A percentile compares a stretch with the other conserved stretches of the same genome.
Evolutionary conservation across 495 filamentous ascomycete species (phyloP).

Genomic region (Penicillium waksmanii): DNA sequence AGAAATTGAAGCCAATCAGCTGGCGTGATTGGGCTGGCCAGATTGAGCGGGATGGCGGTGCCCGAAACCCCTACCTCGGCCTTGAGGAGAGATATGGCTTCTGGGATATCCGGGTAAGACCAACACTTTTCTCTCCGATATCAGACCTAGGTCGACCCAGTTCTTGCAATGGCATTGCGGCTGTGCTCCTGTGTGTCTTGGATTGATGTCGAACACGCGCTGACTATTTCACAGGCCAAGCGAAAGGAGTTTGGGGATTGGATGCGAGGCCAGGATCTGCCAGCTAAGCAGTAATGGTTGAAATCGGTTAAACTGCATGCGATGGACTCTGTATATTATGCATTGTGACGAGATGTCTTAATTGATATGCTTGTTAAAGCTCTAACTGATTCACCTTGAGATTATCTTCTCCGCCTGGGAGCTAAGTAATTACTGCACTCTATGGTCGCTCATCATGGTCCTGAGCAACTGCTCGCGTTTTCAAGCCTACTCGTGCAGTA

Average conservation of each 20-base stretch:
- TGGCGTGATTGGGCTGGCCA: constrained; percentile 85
- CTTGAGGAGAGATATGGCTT: constrained; percentile 69
- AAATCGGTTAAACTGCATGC: constrained; percentile 3
- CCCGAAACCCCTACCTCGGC: constrained; percentile 51
- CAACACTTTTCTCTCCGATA: constrained; percentile 21
- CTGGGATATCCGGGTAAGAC: constrained; percentile 67
- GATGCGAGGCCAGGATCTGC: constrained; percentile 53
- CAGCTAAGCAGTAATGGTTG: constrained; percentile 29
- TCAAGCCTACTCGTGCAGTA: too few species aligned
- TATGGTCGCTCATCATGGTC: too few species aligned
- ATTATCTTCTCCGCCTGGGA: too few species aligned
- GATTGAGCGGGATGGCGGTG: constrained; percentile 69
- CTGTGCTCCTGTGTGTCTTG: not conserved
- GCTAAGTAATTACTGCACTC: too few species aligned
- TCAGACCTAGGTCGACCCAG: not conserved
- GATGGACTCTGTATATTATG: constrained; percentile 26
- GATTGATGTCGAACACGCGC: not conserved
- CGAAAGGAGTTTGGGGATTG: constrained; percentile 77
- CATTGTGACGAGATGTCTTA: constrained; percentile 24
- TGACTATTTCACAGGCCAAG: constrained; percentile 59
- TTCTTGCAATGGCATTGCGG: not conserved
- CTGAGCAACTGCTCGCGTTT: too few species aligned
- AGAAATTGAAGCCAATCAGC: constrained; percentile 73
- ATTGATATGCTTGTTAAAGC: constrained; percentile 8
- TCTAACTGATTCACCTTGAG: too few species aligned